A percentile compares a stretch with the other conserved stretches of the same genome.
These are phyloP conservation scores for Penicillium sp. DNA, from an alignment of 2,329 filamentous ascomycete genomes.

Conservation along the genomic window DNA sequence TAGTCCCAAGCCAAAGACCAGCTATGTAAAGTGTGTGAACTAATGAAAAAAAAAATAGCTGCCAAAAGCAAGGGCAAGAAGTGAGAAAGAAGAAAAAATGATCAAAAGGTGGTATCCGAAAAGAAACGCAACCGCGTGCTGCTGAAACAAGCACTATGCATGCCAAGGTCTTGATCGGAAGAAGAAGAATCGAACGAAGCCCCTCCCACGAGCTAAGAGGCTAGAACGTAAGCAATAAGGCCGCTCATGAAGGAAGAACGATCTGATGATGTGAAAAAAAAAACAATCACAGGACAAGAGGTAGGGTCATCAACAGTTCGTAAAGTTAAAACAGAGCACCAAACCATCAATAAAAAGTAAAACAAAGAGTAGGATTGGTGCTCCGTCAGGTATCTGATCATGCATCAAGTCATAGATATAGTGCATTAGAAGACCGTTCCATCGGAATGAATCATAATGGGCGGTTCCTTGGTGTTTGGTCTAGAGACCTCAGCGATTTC, in stretches of 20 bases:
- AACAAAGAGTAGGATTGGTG: conserved; percentile 21
- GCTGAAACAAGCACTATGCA: conserved; percentile 18
- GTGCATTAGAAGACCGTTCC: conserved; percentile 83
- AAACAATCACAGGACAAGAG: neutral
- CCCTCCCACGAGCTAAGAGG: neutral
- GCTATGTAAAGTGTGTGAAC: neutral
- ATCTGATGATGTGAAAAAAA: neutral
- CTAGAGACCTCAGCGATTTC: conserved; percentile 94
- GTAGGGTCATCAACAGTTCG: conserved; percentile 37
- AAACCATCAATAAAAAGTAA: conserved; percentile 5
- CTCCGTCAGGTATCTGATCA: conserved; percentile 34
- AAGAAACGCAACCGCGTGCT: conserved; percentile 21
- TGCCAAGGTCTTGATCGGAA: conserved; percentile 21
- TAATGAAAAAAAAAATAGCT: conserved; percentile 6
- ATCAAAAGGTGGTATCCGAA: conserved; percentile 24
- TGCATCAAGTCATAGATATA: conserved; percentile 28
- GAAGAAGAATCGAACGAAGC: conserved; percentile 9
- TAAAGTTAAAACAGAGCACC: conserved; percentile 33
- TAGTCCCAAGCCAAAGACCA: neutral
- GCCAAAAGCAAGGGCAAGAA: neutral
- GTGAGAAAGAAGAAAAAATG: neutral
- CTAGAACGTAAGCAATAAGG: conserved; percentile 9
- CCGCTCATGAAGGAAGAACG: neutral
- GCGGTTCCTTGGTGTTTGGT: conserved; percentile 94
- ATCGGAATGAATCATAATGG: conserved; percentile 94